phyloP scores from a whole-genome alignment of 192 early-diverging fungal species.

The Geranomyces michiganensis region DNA sequence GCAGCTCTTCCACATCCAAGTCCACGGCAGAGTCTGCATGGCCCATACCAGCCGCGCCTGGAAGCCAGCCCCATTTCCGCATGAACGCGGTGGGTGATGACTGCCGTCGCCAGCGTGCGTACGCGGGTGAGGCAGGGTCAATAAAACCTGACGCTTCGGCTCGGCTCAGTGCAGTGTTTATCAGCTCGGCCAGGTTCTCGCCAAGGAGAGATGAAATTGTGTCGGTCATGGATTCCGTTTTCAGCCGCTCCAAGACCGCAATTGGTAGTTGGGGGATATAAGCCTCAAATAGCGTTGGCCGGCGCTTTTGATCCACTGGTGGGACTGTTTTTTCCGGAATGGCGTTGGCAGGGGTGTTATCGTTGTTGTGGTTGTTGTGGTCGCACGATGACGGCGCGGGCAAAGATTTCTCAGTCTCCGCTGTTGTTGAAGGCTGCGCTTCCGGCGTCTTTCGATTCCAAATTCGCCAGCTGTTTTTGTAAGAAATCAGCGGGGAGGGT shows the following conservation, averaged over 20 bases:
- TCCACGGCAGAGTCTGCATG: constrained; percentile 14
- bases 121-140: neutral
- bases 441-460: constrained; percentile 1
- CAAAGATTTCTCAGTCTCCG: too few relatives aligned
- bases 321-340: neutral
- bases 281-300: constrained; percentile 7
- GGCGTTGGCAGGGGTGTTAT: neutral
- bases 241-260: constrained; percentile 13
- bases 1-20: constrained; percentile 12
- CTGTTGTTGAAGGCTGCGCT: neutral
- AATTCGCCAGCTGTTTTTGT: constrained; percentile 18
- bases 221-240: constrained; percentile 17
- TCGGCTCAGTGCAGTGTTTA: constrained; percentile 6
- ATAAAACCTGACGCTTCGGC: constrained; percentile 18
- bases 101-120: constrained; percentile 16
- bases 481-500: neutral
- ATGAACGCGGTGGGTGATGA: constrained; percentile 19
- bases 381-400: too few relatives aligned
- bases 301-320: neutral
- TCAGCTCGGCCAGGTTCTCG: constrained; percentile 17
- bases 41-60: constrained; percentile 5
- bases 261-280: constrained; percentile 16
- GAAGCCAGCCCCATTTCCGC: constrained; percentile 18
- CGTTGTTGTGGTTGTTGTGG: neutral
- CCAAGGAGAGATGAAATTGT: constrained; percentile 20